These are phyloP conservation scores for Turnera subulata DNA, from an alignment of 345 rosid genomes.

Conservation along the genomic window DNA sequence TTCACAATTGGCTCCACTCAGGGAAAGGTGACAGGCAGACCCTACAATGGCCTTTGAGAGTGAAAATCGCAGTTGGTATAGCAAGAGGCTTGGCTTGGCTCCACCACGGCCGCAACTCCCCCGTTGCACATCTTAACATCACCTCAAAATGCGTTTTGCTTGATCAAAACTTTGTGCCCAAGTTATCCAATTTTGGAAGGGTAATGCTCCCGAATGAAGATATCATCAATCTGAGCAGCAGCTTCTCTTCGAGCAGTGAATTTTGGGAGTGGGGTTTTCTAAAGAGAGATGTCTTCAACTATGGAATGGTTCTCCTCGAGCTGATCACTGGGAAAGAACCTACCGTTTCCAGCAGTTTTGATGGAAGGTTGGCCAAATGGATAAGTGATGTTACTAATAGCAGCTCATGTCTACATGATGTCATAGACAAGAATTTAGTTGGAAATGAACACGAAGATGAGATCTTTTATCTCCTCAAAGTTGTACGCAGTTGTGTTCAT, in stretches of 20 bases:
- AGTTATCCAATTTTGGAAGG: conserved; percentile 17
- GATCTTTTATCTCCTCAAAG: too few species aligned
- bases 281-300: conserved; percentile 21
- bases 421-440: too few species aligned
- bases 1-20: conserved; percentile 16
- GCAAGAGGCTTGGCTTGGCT: conserved; percentile 32
- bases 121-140: conserved; percentile 16
- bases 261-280: conserved; percentile 18
- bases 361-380: too few species aligned
- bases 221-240: not conserved
- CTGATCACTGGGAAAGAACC: conserved; percentile 13
- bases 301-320: conserved; percentile 24
- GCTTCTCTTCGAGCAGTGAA: not conserved
- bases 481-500: too few species aligned
- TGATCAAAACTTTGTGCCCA: conserved; percentile 18
- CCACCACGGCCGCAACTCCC: conserved; percentile 12
- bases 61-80: conserved; percentile 20
- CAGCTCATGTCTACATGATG: too few species aligned
- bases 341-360: too few species aligned
- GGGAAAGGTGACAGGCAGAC: not conserved
- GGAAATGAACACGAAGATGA: too few species aligned
- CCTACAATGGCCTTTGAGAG: conserved; percentile 24
- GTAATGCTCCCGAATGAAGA: not conserved
- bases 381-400: too few species aligned
- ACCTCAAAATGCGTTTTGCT: conserved; percentile 15